These are phyloP conservation scores for Tolypocladium nubicola DNA, from an alignment of 2,329 filamentous ascomycete genomes.

Conservation along the genomic window DNA sequence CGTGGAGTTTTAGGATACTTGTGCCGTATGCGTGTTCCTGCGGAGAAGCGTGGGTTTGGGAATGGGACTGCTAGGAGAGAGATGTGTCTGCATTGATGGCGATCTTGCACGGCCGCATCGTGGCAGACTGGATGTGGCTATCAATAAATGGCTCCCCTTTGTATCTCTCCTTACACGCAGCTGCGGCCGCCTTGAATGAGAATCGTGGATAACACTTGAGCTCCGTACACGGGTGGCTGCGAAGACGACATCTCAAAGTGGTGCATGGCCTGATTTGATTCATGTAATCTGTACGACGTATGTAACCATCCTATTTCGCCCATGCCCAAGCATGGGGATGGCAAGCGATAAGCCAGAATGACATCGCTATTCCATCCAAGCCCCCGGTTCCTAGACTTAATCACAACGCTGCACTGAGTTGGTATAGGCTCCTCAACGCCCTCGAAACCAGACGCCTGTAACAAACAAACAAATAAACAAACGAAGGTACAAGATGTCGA, in stretches of 20 bases:
- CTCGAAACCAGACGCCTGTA: background rate
- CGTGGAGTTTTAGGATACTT: slow-evolving; percentile 7
- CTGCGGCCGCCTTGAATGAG: background rate
- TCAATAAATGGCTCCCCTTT: background rate
- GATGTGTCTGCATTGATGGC: background rate
- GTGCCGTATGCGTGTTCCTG: background rate
- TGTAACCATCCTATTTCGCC: background rate
- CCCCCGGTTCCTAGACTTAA: background rate
- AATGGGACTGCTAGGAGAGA: background rate
- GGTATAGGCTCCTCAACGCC: background rate
- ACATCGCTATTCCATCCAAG: background rate
- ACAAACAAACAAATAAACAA: background rate
- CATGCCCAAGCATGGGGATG: background rate
- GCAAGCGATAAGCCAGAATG: background rate
- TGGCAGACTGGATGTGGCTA: background rate
- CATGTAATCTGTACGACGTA: background rate
- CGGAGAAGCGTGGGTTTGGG: background rate
- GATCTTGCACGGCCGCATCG: background rate
- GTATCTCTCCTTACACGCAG: background rate
- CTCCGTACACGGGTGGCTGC: background rate
- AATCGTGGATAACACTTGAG: background rate
- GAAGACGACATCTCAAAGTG: background rate
- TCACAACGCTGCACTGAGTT: background rate
- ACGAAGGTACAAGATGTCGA: background rate
- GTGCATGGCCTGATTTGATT: background rate